Conservation (phyloP, 768 basidiomycete species). For the Russula griseocarnosa region DNA sequence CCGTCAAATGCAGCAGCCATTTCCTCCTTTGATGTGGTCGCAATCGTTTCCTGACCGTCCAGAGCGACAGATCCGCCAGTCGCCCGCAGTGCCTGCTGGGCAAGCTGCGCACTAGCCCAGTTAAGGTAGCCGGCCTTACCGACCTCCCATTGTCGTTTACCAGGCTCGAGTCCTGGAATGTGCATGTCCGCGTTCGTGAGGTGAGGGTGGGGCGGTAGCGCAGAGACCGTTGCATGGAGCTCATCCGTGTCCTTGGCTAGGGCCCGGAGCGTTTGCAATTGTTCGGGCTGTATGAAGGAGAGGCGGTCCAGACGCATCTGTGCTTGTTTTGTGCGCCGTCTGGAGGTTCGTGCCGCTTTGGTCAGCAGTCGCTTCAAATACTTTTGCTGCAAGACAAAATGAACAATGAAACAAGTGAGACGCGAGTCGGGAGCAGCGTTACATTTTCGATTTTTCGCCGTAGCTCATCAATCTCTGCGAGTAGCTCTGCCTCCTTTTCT, state of each 20-base stretch:
- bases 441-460: constrained; percentile 67
- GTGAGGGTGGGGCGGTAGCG: constrained; percentile 41
- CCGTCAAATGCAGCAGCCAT: constrained; percentile 5
- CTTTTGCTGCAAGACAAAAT: constrained; percentile 43
- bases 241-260: constrained; percentile 42
- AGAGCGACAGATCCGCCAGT: not conserved
- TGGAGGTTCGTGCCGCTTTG: not conserved
- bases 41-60: not conserved
- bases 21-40: not conserved
- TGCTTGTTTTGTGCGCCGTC: constrained; percentile 44
- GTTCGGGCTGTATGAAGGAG: constrained; percentile 42
- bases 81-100: constrained; percentile 35
- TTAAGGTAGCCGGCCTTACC: constrained; percentile 68
- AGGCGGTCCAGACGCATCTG: constrained; percentile 43
- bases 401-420: not conserved
- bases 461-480: constrained; percentile 65
- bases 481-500: constrained; percentile 50
- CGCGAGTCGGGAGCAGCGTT: constrained; percentile 33
- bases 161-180: constrained; percentile 44
- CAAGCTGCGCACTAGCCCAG: constrained; percentile 65
- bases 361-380: not conserved
- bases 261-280: constrained; percentile 39
- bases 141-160: constrained; percentile 76
- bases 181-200: constrained; percentile 12
- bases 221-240: constrained; percentile 48